phyloP scores from a whole-genome alignment of 2,329 filamentous ascomycete genomes.

The Exophiala bonariae region DNA sequence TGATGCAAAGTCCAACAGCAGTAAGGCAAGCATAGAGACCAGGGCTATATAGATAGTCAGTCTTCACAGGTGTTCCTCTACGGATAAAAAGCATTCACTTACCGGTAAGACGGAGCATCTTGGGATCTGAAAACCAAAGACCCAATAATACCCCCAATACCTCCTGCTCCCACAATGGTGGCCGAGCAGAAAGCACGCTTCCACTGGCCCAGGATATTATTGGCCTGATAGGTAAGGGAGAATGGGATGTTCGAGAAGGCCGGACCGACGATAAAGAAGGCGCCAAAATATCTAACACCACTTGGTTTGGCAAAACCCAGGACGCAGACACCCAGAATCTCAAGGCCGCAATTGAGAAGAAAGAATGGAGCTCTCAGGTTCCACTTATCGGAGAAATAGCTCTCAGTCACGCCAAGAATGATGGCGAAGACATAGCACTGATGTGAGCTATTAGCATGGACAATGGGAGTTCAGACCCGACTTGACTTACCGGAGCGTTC shows the following conservation, averaged over 20 bases:
- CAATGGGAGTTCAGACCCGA: too few relatives aligned
- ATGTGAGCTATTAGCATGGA: not conserved
- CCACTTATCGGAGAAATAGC: slow-evolving; percentile 69
- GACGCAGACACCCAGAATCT: slow-evolving; percentile 68
- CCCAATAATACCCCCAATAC: slow-evolving; percentile 75
- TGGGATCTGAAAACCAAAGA: slow-evolving; percentile 65
- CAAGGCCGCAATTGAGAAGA: slow-evolving; percentile 64
- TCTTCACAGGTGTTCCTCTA: not conserved
- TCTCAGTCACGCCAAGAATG: slow-evolving; percentile 68
- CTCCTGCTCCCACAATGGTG: slow-evolving; percentile 39
- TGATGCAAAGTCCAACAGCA: not conserved
- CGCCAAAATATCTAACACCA: slow-evolving; percentile 67
- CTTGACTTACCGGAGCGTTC: slow-evolving; percentile 59
- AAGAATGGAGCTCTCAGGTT: slow-evolving; percentile 70
- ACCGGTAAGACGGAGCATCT: slow-evolving; percentile 34
- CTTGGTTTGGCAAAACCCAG: slow-evolving; percentile 64
- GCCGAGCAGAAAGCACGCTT: slow-evolving; percentile 63
- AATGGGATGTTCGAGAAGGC: slow-evolving; percentile 75
- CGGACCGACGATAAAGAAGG: slow-evolving; percentile 72
- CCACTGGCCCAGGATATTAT: slow-evolving; percentile 86
- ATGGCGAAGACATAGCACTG: slow-evolving; percentile 59
- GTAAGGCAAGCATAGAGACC: slow-evolving; percentile 1
- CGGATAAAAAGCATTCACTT: slow-evolving; percentile 33
- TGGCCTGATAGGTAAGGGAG: slow-evolving; percentile 76
- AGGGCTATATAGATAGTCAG: not conserved